A percentile compares a stretch with the other conserved stretches of the same genome.
Conservation (phyloP, 768 basidiomycete genomes). For the Mrakia blollopis region DNA sequence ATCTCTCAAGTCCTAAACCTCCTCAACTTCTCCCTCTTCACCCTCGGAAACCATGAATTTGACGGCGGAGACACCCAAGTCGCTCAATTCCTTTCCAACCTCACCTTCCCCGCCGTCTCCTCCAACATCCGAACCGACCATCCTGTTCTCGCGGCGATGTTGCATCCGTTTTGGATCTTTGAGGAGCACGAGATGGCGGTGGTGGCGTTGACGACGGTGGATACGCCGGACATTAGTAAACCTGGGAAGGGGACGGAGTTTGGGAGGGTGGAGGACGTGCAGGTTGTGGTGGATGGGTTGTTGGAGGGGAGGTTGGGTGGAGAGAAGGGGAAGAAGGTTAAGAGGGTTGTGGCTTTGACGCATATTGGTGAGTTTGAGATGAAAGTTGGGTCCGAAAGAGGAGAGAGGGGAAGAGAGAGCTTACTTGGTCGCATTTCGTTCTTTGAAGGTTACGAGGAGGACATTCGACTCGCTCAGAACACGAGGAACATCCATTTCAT, state of each 20-base stretch:
- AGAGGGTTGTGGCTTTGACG: slow-evolving; percentile 50
- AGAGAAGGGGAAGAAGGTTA: slow-evolving; percentile 43
- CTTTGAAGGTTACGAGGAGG: slow-evolving; percentile 43
- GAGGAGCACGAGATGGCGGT: slow-evolving; percentile 48
- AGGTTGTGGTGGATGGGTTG: slow-evolving; percentile 47
- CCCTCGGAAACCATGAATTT: slow-evolving; percentile 46
- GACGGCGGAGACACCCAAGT: slow-evolving; percentile 49
- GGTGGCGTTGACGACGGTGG: slow-evolving; percentile 49
- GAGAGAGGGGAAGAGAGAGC: no score
- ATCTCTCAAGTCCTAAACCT: slow-evolving; percentile 50
- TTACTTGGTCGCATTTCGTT: no score
- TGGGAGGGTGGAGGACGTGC: slow-evolving; percentile 45
- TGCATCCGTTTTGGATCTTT: slow-evolving; percentile 49
- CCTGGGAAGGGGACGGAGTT: slow-evolving; percentile 46
- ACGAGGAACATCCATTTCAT: slow-evolving; percentile 47
- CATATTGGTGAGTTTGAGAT: slow-evolving; percentile 46
- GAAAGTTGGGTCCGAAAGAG: no score
- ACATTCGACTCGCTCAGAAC: slow-evolving; percentile 48
- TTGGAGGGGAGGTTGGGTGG: slow-evolving; percentile 22
- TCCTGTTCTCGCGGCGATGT: slow-evolving; percentile 38
- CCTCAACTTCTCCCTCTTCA: slow-evolving; percentile 43
- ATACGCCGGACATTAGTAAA: slow-evolving; percentile 47
- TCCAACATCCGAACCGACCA: slow-evolving; percentile 50
- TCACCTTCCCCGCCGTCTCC: slow-evolving; percentile 51
- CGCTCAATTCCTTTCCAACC: slow-evolving; percentile 37